Evolutionary conservation across 2,329 filamentous ascomycete species (phyloP).

Genomic region (Talaromyces funiculosus): DNA sequence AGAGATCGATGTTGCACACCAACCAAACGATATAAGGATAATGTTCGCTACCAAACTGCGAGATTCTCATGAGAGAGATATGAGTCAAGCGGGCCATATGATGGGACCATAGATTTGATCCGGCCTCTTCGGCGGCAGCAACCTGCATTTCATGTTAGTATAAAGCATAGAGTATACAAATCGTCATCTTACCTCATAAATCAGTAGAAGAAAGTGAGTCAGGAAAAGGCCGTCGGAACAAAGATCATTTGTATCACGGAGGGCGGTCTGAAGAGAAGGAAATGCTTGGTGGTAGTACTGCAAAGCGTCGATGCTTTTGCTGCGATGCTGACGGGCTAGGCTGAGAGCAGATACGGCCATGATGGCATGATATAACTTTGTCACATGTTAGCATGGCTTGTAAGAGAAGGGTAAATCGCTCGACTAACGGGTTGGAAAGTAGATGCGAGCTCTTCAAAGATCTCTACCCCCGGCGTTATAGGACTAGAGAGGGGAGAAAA

Average conservation of each 20-base stretch:
- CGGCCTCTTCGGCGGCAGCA: constrained; percentile 41
- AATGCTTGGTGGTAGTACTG: constrained; percentile 53
- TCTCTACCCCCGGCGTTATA: constrained; percentile 31
- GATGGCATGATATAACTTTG: constrained; percentile 52
- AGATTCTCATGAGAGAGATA: constrained; percentile 45
- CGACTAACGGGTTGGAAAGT: constrained; percentile 48
- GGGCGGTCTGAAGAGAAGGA: constrained; percentile 41
- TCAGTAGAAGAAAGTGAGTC: constrained; percentile 52
- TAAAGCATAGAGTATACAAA: neutral
- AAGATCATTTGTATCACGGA: constrained; percentile 46
- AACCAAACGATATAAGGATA: constrained; percentile 51
- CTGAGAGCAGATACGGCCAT: constrained; percentile 54
- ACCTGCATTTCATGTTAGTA: constrained; percentile 28
- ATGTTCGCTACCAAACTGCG: constrained; percentile 39
- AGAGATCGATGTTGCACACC: constrained; percentile 51
- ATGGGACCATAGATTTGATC: constrained; percentile 49
- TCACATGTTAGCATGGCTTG: constrained; percentile 4
- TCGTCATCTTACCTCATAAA: constrained; percentile 47
- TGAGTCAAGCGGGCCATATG: constrained; percentile 49
- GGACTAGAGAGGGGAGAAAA: constrained; percentile 20
- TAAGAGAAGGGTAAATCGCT: neutral
- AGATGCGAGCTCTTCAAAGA: constrained; percentile 44
- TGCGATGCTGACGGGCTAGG: constrained; percentile 42
- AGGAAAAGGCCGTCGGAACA: constrained; percentile 53
- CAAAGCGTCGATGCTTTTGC: constrained; percentile 45